A percentile compares a stretch with the other conserved stretches of the same genome.
Evolutionary conservation across 148 eudicot species (phyloP).

Genomic region (Polygonum maritimum): DNA sequence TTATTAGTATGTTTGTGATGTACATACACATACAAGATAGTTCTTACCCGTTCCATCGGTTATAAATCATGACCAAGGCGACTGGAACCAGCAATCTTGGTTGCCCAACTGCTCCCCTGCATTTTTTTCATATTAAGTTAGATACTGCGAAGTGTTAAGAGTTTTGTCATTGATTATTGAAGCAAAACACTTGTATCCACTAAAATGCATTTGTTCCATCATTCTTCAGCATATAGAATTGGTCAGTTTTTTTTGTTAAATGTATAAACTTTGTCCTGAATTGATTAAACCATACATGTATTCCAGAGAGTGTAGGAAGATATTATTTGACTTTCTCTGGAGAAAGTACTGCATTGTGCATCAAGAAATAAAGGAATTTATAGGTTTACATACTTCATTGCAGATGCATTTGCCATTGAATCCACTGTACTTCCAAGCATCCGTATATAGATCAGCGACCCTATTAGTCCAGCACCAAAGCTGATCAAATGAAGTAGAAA

Average conservation of each 20-base stretch:
- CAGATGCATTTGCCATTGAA: constrained; percentile 77
- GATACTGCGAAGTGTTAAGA: neutral
- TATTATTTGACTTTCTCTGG: too few species aligned
- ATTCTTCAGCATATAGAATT: too few species aligned
- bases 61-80: constrained; percentile 81
- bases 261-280: too few species aligned
- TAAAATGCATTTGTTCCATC: too few species aligned
- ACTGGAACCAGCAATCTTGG: constrained; percentile 97
- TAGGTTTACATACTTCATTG: constrained; percentile 55
- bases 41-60: constrained; percentile 83
- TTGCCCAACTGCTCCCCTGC: constrained; percentile 92
- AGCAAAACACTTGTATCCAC: too few species aligned
- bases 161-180: neutral
- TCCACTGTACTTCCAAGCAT: constrained; percentile 94
- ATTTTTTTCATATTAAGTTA: constrained; percentile 7
- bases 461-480: constrained; percentile 86
- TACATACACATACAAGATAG: neutral
- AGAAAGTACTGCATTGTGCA: too few species aligned
- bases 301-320: too few species aligned
- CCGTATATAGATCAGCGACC: constrained; percentile 79
- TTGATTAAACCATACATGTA: too few species aligned
- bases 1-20: too few species aligned
- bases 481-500: constrained; percentile 28
- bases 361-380: neutral
- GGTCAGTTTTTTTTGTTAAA: too few species aligned